Base-by-base conservation (phyloP, 352 stramenopile species). In the Phytophthora ohioensis region DNA sequence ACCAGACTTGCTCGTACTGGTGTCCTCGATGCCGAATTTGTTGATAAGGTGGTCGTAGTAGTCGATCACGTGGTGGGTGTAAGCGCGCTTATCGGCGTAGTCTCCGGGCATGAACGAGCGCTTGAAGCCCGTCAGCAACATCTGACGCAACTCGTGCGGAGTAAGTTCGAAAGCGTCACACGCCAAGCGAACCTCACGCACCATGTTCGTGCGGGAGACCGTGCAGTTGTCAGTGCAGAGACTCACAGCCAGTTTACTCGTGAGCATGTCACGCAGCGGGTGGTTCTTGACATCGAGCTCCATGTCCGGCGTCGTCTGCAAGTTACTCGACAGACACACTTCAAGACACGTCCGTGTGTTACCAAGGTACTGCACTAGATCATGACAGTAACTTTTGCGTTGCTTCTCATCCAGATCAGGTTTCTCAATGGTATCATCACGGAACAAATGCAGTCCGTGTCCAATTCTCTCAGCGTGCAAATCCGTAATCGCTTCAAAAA, bases 201-300 rank as follows among this genome's bases (percentile, higher is more conserved):
- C 75, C 76, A 96, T 94, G 72, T 92, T 79, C 36, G 91, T 97
- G 66, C 95, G 83, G 45, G 84, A 95, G 1, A 97, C 90, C 5
- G 88, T 92, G 69, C 85, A 92, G 67, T 97, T 97, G 78, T 97
- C 91, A 10, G 91, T 97, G 65, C 85, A 97, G 13, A 97, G 77
- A 46, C 73, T 87, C 34, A 96, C 89, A 0, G 88, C 85, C 48
- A 97, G 71, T 60, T 92, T 91, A 65, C 91, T 88, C 55, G 89
- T 79, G 46, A 97, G 81, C 90, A 97, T 97, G 27, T 88, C 68
- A 8, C 82, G 83, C 45, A 94, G 76, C 36, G 90, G 87, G 65
- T 97, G 91, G 31, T 78, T 85, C 61, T 66, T 81, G 31, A 82
- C 73, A 76, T 97, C 87, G 35, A 85, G 80, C 51, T 91, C 41